A percentile compares a stretch with the other conserved stretches of the same genome.
Conservation (phyloP, 148 eudicot genomes). For the Pouteria glomerata region DNA sequence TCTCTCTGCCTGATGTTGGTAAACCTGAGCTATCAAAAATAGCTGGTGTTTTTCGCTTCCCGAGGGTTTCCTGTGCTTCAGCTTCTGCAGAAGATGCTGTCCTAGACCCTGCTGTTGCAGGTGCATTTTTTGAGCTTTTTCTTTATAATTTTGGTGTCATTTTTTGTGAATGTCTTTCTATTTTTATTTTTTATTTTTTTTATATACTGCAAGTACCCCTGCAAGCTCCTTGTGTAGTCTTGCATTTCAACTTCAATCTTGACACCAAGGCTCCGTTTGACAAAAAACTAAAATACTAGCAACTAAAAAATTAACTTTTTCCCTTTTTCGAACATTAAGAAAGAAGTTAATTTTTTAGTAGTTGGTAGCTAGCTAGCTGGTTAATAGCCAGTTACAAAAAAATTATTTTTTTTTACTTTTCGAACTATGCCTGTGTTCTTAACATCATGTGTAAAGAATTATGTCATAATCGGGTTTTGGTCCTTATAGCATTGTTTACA, state of each 20-base stretch:
- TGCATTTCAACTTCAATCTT: background rate
- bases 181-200: background rate
- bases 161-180: too few species aligned
- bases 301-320: too few species aligned
- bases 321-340: too few species aligned
- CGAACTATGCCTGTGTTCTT: too few species aligned
- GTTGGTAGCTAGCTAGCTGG: too few species aligned
- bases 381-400: too few species aligned
- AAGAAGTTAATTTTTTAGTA: too few species aligned
- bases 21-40: slow-evolving; percentile 43
- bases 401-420: too few species aligned
- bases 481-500: background rate
- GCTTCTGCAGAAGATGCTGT: slow-evolving; percentile 68
- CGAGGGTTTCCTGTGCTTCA: slow-evolving; percentile 70
- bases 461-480: background rate
- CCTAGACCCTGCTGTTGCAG: slow-evolving; percentile 59
- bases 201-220: background rate
- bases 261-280: too few species aligned
- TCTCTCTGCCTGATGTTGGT: slow-evolving; percentile 63
- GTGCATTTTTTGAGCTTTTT: slow-evolving; percentile 20
- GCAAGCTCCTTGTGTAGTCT: background rate
- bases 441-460: background rate
- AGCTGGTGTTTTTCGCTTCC: slow-evolving; percentile 59
- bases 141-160: too few species aligned
- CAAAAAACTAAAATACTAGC: too few species aligned